Conservation (phyloP, 768 basidiomycete genomes). For the Amanita rubescens region DNA sequence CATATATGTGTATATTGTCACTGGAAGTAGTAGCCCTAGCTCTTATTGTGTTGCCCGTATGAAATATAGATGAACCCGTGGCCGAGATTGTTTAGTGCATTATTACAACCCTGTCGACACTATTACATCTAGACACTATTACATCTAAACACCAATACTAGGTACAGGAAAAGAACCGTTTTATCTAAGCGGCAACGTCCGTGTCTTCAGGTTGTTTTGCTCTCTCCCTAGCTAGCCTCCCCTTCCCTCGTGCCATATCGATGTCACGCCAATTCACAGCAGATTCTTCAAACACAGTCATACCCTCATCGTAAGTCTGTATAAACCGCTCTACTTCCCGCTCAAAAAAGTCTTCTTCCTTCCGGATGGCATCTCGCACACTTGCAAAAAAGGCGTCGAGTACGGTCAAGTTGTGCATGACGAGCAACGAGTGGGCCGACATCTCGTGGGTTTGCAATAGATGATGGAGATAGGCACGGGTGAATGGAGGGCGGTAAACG, state of each 20-base stretch:
- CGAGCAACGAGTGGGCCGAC: constrained; percentile 72
- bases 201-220: constrained; percentile 19
- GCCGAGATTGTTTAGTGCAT: too few species aligned
- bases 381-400: constrained; percentile 57
- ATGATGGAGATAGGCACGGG: constrained; percentile 74
- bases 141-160: too few species aligned
- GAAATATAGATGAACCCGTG: background rate
- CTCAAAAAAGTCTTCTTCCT: constrained; percentile 21
- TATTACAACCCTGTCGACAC: too few species aligned
- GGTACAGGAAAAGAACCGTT: too few species aligned
- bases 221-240: constrained; percentile 61
- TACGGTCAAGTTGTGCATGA: constrained; percentile 68
- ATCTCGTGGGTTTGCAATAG: constrained; percentile 87
- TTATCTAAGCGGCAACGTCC: too few species aligned
- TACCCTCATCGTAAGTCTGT: constrained; percentile 40
- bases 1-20: background rate
- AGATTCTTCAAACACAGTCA: constrained; percentile 44
- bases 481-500: constrained; percentile 26
- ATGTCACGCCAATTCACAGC: constrained; percentile 54
- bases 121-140: too few species aligned
- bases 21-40: background rate
- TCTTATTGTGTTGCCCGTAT: background rate
- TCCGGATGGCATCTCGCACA: constrained; percentile 34
- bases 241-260: constrained; percentile 67
- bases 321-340: constrained; percentile 46